Evolutionary conservation across 1,284 basidiomycete genomes (phyloP), one percentile per base, ranked within the genome.

Genomic region (Spongispora temasekensis): DNA sequence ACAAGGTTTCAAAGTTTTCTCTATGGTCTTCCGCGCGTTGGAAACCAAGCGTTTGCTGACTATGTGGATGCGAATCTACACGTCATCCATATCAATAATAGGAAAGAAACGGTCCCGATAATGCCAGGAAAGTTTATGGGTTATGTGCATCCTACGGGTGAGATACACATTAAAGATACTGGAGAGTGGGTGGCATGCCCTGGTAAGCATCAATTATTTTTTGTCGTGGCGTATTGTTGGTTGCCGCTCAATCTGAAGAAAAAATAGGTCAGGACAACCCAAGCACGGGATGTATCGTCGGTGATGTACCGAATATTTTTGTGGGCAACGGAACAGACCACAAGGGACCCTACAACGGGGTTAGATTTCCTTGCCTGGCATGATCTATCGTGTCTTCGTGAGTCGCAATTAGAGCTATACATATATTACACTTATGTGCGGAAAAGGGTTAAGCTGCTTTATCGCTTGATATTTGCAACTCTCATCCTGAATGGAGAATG

Each of bases 271-370:
- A 87, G 63, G 88, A 89, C 57, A 87, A 87, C 65, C 65, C 77
- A 4, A 82, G 81, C 62, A 63, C 50, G 1, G 71, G 76, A 56
- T 90, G 88, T 71, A 80, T 74, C 15, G 79, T 79, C 21, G 87
- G 86, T 3, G 83, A 83, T 59, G 87, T 89, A 1, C 68, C 76
- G 1, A 81, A 76, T 55, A 77, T 89, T 58, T 78, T 83, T 15
- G 76, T 75, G 0, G 77, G 82, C 2, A 64, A 78, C 40, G 30
- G 67, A 52, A 44, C 61, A 5, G 75, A 89, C 61, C 88, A 90
- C 65, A 70, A 76, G 60, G 84, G 84, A 2, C 86, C 86, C 7
- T 89, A 87, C 67, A 79, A 85, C 59, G 82, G 81, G 10, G 73
- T 89, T 42, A 61, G 56, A 30, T 86, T 88, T 76, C 77, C 77